Evolutionary conservation across 192 early-diverging fungal species (phyloP), one percentile per base, ranked within the genome.

Genomic region (Coemansia sp.): DNA sequence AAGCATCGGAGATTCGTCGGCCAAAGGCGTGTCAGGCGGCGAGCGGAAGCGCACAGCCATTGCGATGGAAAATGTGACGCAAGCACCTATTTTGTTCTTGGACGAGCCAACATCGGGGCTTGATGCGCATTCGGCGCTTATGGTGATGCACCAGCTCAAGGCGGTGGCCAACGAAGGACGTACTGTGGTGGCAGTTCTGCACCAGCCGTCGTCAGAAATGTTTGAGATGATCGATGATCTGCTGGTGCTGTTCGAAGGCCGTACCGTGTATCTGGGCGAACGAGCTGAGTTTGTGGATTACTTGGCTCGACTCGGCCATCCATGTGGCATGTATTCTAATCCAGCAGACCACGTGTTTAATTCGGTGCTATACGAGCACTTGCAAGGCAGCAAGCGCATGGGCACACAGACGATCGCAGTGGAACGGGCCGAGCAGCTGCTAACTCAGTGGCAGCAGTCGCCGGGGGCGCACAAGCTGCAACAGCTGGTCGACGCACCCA

Each of bases 1-100:
- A 17, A 79, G 85, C 59, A 85, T 90, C 53, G 90, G 88, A 29
- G 83, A 84, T 39, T 56, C 81, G 1, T 62, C 71, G n/a, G 76
- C 75, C 60, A 88, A 89, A 69, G 90, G 89, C 17, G 71, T 92
- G 8, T 87, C 85, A 21, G 90, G 90, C 2, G 90, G 90, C 27
- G 89, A 90, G 63, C 81, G 85, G 45, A 90, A 90, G 63, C 87
- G 90, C 22, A 84, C 86, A 8, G 86, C 86, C 19, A 92, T 92
- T 38, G 90, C 86, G 15, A 85, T 85, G 83, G 89, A 92, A 63
- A 78, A 88, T 45, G 77, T 92, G 47, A 87, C 85, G 4, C 84
- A 89, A 43, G 82, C 90, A 3, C 81, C 83, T 35, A 79, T 90
- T 27, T 58, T 92, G 24, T 86, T 90, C 55, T 72, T 88, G 32